A percentile compares a stretch with the other conserved stretches of the same genome.
These are phyloP conservation scores for Trichoderma brevicompactum DNA, from an alignment of 2,329 filamentous ascomycete genomes.

Conservation along the genomic window DNA sequence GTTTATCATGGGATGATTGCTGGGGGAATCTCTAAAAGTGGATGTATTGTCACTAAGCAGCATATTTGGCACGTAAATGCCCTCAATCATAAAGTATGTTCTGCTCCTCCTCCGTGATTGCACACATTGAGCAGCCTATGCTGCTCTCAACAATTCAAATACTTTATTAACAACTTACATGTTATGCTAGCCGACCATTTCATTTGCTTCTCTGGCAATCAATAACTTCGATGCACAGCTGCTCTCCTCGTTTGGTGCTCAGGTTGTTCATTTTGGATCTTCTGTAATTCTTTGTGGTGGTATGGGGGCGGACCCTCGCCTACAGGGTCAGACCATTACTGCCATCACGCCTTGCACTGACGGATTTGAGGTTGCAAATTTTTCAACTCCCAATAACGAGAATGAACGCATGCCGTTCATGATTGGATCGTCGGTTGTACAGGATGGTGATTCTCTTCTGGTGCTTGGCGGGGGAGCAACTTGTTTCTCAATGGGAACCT, in stretches of 20 bases:
- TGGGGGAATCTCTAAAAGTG: slow-evolving; percentile 72
- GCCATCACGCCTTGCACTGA: slow-evolving; percentile 6
- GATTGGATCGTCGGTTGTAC: slow-evolving; percentile 66
- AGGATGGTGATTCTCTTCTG: slow-evolving; percentile 56
- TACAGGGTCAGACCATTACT: slow-evolving; percentile 39
- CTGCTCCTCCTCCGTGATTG: not conserved
- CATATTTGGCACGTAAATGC: slow-evolving; percentile 66
- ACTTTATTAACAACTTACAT: not conserved
- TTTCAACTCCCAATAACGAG: not conserved
- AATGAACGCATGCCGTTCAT: slow-evolving; percentile 61
- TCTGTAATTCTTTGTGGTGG: slow-evolving; percentile 41
- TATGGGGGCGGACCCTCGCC: slow-evolving; percentile 37
- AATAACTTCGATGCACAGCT: not conserved
- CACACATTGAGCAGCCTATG: not conserved
- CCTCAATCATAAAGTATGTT: slow-evolving; percentile 45
- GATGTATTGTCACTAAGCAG: slow-evolving; percentile 63
- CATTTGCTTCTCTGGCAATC: slow-evolving; percentile 32
- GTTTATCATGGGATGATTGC: slow-evolving; percentile 64
- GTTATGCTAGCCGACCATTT: slow-evolving; percentile 35
- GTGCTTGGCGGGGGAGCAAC: slow-evolving; percentile 81
- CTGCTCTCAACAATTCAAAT: not conserved
- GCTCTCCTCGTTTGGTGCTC: slow-evolving; percentile 43
- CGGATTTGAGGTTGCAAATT: slow-evolving; percentile 1
- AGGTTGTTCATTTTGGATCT: slow-evolving; percentile 34
- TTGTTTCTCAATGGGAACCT: slow-evolving; percentile 89